phyloP scores from a whole-genome alignment of 2,329 filamentous ascomycete species.

The Dactylonectria macrodidyma region DNA sequence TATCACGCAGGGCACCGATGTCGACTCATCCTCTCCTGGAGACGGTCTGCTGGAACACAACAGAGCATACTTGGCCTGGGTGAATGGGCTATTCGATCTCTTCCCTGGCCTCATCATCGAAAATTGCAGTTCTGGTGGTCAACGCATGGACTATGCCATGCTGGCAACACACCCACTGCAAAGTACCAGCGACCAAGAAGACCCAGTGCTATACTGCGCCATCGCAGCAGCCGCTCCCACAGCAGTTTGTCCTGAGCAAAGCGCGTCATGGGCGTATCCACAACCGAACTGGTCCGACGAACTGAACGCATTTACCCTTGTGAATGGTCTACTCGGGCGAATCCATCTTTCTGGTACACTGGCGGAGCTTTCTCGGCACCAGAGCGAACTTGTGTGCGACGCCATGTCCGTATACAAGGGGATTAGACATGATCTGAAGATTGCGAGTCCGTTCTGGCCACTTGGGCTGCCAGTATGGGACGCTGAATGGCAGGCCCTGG shows the following conservation, averaged over 20 bases:
- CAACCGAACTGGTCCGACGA: slow-evolving; percentile 53
- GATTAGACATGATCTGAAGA: slow-evolving; percentile 42
- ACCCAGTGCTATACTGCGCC: slow-evolving; percentile 50
- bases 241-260: slow-evolving; percentile 54
- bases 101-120: slow-evolving; percentile 53
- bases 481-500: slow-evolving; percentile 44
- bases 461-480: slow-evolving; percentile 52
- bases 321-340: slow-evolving; percentile 52
- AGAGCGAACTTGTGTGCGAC: slow-evolving; percentile 46
- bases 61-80: slow-evolving; percentile 52
- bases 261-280: slow-evolving; percentile 55
- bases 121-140: slow-evolving; percentile 53
- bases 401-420: slow-evolving; percentile 51
- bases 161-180: slow-evolving; percentile 50
- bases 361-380: slow-evolving; percentile 41
- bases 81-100: slow-evolving; percentile 45
- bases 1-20: slow-evolving; percentile 51
- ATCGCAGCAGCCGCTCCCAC: slow-evolving; percentile 51
- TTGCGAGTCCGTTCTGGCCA: slow-evolving; percentile 50
- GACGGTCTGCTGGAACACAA: slow-evolving; percentile 50
- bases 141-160: slow-evolving; percentile 56
- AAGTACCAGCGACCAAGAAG: slow-evolving; percentile 55
- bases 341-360: slow-evolving; percentile 52
- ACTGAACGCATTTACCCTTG: slow-evolving; percentile 52
- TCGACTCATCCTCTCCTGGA: slow-evolving; percentile 41